Conservation (phyloP, 2,329 filamentous ascomycete genomes). For the Ambrosiella cleistominuta region DNA sequence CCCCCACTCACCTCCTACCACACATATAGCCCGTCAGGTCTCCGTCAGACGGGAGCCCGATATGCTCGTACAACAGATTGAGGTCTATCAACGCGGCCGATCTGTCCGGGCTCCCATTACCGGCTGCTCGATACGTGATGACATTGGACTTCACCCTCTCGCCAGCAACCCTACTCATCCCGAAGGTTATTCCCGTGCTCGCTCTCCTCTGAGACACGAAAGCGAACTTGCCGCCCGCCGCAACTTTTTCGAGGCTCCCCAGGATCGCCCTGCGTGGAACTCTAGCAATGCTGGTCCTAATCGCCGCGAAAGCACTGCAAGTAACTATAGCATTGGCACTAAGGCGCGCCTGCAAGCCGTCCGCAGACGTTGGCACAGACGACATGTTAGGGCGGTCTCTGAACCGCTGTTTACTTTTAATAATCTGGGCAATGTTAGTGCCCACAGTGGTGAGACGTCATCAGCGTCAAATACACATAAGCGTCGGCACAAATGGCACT, state of each 20-base stretch:
- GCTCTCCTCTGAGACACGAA: conserved; percentile 6
- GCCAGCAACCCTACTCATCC: not conserved
- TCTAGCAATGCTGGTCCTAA: not conserved
- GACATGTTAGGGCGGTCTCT: conserved; percentile 7
- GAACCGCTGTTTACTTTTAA: conserved; percentile 8
- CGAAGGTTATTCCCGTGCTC: not conserved
- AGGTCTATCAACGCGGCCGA: not conserved
- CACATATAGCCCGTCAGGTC: too few relatives aligned
- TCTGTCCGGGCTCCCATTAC: not conserved
- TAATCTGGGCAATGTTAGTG: conserved; percentile 1
- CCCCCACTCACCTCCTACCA: not conserved
- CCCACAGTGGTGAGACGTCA: not conserved
- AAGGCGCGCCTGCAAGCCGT: conserved; percentile 5
- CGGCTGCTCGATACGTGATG: not conserved
- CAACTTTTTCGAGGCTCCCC: conserved; percentile 7
- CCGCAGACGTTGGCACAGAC: conserved; percentile 2
- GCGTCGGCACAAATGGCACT: not conserved
- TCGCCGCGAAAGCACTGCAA: not conserved
- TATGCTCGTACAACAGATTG: conserved; percentile 1
- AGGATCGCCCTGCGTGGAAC: not conserved
- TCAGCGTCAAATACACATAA: not conserved
- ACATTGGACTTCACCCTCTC: not conserved
- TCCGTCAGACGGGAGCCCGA: not conserved
- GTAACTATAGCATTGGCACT: conserved; percentile 4
- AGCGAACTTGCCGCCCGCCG: conserved; percentile 3